Evolutionary conservation across 1,284 basidiomycete species (phyloP), one percentile per base, ranked within the genome.

Genomic region (Kwoniella shivajii): DNA sequence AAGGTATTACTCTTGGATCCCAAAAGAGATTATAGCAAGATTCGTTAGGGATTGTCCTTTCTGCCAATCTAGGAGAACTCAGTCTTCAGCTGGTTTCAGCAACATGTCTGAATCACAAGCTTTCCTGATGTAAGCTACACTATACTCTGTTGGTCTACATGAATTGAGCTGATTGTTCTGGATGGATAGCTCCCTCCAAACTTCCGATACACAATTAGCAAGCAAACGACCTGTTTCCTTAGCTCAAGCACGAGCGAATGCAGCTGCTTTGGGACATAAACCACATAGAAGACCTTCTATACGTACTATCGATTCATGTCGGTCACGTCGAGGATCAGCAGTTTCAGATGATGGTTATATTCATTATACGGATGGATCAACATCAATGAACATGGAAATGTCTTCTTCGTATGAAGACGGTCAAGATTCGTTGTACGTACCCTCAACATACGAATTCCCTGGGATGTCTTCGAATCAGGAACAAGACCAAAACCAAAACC

Each of bases 41-140:
- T 90, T 89, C 67, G 85, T 90, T 69, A 85, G 85, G 69, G 81
- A 81, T 26, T 90, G 88, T 69, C 88, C 88, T 9, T 85, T 86
- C 10, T 90, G 89, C 43, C 59, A 62, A 38, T 55, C 57, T 2
- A 56, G 60, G 24, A 39, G 61, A 14, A 66, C 59, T 26, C 57
- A 59, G 34, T 54, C 59, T 18, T 54, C 55, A 18, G 52, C 57
- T 9, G 50, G 49, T 22, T 36, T 56, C 26, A 56, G 54, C 22
- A 49, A 45, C 45, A 57, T 65, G 61, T 47, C 57, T 18, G 48
- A 59, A 20, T 52, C 57, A 2, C 66, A 65, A 49, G 55, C 56
- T 1, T 63, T 59, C 59, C 42, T 65, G 22, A 47, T 52, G 58
- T 64, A 27, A 59, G 63, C 31, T 13, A 6, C 16, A 33, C 7